Evolutionary conservation across 352 stramenopile species (phyloP).

Genomic region (Globisporangium carolinianum): DNA sequence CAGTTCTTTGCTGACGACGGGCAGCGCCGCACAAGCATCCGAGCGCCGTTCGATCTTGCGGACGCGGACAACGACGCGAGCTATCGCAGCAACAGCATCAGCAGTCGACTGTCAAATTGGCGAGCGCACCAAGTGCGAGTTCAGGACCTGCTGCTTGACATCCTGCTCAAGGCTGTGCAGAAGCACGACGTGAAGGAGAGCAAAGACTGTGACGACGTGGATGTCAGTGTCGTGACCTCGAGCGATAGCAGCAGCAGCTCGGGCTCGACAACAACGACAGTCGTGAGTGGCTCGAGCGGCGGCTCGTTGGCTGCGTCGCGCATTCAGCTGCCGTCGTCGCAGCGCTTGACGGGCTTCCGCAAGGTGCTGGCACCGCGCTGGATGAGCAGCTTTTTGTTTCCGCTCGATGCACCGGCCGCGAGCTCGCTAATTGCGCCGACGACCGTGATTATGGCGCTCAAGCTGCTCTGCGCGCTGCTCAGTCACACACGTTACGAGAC

Average conservation of each 20-base stretch:
- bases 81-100: neutral
- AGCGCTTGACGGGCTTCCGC: slow-evolving; percentile 47
- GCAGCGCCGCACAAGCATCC: neutral
- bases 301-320: slow-evolving; percentile 15
- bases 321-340: slow-evolving; percentile 35
- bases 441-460: slow-evolving; percentile 45
- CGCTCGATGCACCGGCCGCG: slow-evolving; percentile 8
- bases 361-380: slow-evolving; percentile 54
- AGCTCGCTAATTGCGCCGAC: slow-evolving; percentile 27
- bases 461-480: slow-evolving; percentile 40
- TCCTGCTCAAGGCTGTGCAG: slow-evolving; percentile 57
- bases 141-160: slow-evolving; percentile 56
- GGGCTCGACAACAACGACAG: neutral
- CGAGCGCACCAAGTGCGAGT: slow-evolving; percentile 32
- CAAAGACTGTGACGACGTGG: slow-evolving; percentile 35
- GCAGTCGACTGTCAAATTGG: neutral
- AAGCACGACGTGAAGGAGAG: slow-evolving; percentile 69
- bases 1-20: neutral
- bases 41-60: neutral
- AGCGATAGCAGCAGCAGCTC: slow-evolving; percentile 5
- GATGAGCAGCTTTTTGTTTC: slow-evolving; percentile 64
- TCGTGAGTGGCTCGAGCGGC: slow-evolving; percentile 6
- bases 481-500: slow-evolving; percentile 38
- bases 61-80: neutral
- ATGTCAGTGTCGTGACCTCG: slow-evolving; percentile 10